phyloP scores from a whole-genome alignment of 495 filamentous ascomycete genomes.

The Aspergillus steynii region DNA sequence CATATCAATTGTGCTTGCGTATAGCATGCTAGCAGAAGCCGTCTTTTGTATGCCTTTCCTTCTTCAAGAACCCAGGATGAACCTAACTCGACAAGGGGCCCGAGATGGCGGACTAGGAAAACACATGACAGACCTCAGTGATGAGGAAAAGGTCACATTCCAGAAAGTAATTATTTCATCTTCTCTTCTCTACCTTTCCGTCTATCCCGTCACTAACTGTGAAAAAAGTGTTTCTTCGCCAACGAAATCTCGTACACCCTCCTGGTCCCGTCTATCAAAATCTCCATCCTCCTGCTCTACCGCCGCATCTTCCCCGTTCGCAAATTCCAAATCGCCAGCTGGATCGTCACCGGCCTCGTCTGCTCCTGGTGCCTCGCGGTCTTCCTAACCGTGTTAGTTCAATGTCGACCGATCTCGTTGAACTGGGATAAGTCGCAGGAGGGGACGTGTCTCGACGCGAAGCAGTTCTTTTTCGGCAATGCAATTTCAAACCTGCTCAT shows the following conservation, averaged over 20 bases:
- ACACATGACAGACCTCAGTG: background rate
- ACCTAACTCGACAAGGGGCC: background rate
- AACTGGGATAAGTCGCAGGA: conserved; percentile 28
- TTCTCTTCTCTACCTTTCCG: too few species aligned
- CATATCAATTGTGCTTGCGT: conserved; percentile 1
- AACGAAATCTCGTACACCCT: conserved; percentile 5
- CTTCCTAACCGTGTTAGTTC: conserved; percentile 17
- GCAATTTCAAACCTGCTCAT: conserved; percentile 37
- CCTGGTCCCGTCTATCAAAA: conserved; percentile 9
- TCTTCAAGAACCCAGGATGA: too few species aligned
- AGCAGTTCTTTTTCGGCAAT: conserved; percentile 33
- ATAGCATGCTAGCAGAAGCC: conserved; percentile 5
- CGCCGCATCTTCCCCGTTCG: conserved; percentile 17
- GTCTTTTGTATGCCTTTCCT: background rate
- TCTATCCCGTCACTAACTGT: background rate
- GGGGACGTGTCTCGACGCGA: conserved; percentile 33
- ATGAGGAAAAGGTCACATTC: background rate
- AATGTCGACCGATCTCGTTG: conserved; percentile 34
- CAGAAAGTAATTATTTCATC: background rate
- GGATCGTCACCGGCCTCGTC: conserved; percentile 19
- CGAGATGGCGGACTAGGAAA: conserved; percentile 7
- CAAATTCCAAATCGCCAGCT: conserved; percentile 18
- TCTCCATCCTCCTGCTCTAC: conserved; percentile 20
- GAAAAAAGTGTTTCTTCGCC: conserved; percentile 3
- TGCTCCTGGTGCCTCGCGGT: conserved; percentile 17